A percentile compares a stretch with the other conserved stretches of the same genome.
Evolutionary conservation across 108 stramenopile genomes (phyloP).

Genomic region (Pseudonitzschia delicatissima): DNA sequence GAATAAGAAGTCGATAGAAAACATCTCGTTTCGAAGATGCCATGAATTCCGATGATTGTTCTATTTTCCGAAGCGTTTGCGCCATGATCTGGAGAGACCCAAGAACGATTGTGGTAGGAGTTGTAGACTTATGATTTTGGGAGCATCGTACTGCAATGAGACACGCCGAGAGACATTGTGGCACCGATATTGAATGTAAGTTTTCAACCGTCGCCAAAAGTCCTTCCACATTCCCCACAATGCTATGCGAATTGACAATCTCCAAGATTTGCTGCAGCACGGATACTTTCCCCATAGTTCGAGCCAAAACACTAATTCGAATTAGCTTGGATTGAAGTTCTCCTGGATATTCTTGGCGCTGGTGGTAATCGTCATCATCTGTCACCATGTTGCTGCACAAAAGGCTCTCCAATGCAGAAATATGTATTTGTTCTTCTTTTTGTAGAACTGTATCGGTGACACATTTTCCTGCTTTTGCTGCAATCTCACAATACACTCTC

Average conservation of each 20-base stretch:
- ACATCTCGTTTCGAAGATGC: not conserved
- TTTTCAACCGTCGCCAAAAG: not conserved
- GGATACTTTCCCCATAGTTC: conserved; percentile 2
- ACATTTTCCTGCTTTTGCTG: conserved; percentile 8
- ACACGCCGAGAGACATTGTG: conserved; percentile 5
- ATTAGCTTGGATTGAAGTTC: not conserved
- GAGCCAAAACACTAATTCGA: not conserved
- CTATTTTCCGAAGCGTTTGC: not conserved
- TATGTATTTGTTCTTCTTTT: not conserved
- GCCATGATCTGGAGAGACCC: conserved; percentile 2
- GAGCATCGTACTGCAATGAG: conserved; percentile 2
- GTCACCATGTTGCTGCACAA: not conserved
- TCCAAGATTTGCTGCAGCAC: not conserved
- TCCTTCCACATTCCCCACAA: not conserved
- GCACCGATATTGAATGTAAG: not conserved
- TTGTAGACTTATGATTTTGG: not conserved
- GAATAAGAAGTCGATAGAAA: not conserved
- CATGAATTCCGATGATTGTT: not conserved
- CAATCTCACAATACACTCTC: conserved; percentile 10
- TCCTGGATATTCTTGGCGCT: not conserved
- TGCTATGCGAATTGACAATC: too few relatives aligned
- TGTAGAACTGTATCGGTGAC: not conserved
- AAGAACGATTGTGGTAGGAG: conserved; percentile 1
- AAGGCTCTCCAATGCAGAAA: conserved; percentile 6
- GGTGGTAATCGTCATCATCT: not conserved